phyloP scores from a whole-genome alignment of 768 basidiomycete genomes.

The Myochromella boudieri region DNA sequence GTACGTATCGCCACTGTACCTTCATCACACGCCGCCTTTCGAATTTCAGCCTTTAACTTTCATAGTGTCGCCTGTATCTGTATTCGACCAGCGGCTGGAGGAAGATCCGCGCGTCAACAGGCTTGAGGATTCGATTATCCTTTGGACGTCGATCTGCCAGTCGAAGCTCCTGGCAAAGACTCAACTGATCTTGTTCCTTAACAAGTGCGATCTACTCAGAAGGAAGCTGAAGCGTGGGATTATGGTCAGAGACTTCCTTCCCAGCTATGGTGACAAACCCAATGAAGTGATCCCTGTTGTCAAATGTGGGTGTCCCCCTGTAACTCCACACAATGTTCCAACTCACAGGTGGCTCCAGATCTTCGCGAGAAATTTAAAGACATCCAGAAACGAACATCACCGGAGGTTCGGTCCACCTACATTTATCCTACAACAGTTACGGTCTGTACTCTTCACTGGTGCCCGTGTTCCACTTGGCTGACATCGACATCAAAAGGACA shows the following conservation, averaged over 20 bases:
- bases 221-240: conserved; percentile 63
- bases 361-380: conserved; percentile 70
- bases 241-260: conserved; percentile 54
- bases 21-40: no score
- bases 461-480: neutral
- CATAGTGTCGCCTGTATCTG: conserved; percentile 72
- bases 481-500: conserved; percentile 43
- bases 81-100: conserved; percentile 72
- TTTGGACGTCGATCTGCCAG: conserved; percentile 72
- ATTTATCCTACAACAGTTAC: conserved; percentile 71
- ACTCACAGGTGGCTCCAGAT: conserved; percentile 37
- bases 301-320: conserved; percentile 56
- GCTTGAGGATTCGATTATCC: conserved; percentile 68
- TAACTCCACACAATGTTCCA: no score
- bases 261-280: conserved; percentile 65
- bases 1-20: conserved; percentile 23
- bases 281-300: conserved; percentile 66
- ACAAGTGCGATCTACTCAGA: conserved; percentile 68
- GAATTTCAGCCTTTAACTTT: neutral
- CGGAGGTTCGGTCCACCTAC: conserved; percentile 54
- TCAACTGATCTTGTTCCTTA: conserved; percentile 63
- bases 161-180: conserved; percentile 61
- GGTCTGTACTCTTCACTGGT: conserved; percentile 34
- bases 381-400: conserved; percentile 57
- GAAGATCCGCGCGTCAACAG: conserved; percentile 74